A percentile compares a stretch with the other conserved stretches of the same genome.
Evolutionary conservation across 805 yeast genomes (phyloP).

Genomic region (Allodekkera sacchari): DNA sequence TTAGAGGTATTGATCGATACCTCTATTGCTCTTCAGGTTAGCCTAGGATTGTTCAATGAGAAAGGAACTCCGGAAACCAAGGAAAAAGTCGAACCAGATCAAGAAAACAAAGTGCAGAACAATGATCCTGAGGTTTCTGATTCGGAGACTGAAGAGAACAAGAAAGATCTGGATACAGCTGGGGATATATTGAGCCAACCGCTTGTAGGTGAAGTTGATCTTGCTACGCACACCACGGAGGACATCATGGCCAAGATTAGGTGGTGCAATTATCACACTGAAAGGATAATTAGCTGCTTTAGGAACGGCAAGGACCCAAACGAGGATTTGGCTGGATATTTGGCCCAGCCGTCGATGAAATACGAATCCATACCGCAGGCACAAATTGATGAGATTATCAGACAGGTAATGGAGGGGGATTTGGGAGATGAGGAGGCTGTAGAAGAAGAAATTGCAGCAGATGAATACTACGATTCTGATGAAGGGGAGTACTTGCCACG

Average conservation of each 20-base stretch:
- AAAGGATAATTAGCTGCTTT: slow-evolving; percentile 11
- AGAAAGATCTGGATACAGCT: slow-evolving; percentile 3
- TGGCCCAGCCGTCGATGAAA: slow-evolving; percentile 9
- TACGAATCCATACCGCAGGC: slow-evolving; percentile 12
- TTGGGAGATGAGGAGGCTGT: slow-evolving; percentile 3
- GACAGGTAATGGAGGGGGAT: slow-evolving; percentile 9
- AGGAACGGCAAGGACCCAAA: slow-evolving; percentile 18
- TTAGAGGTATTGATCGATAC: slow-evolving; percentile 10
- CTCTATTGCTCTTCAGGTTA: slow-evolving; percentile 10
- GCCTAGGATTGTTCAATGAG: slow-evolving; percentile 8
- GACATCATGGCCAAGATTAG: slow-evolving; percentile 10
- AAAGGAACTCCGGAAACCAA: slow-evolving; percentile 3
- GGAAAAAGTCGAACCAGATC: slow-evolving; percentile 1
- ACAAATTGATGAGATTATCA: slow-evolving; percentile 12
- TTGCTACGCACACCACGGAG: slow-evolving; percentile 4
- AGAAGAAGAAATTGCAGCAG: slow-evolving; percentile 8
- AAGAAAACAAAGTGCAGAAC: slow-evolving; percentile 4
- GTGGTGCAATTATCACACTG: slow-evolving; percentile 17
- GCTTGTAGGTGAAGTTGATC: neutral
- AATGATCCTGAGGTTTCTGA: neutral
- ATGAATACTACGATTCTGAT: slow-evolving; percentile 16
- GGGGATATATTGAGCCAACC: slow-evolving; percentile 6
- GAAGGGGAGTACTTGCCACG: slow-evolving; percentile 14
- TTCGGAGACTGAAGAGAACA: slow-evolving; percentile 1
- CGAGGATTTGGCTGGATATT: slow-evolving; percentile 11